phyloP scores from a whole-genome alignment of 2,329 filamentous ascomycete species.

The Exophiala bonariae region DNA sequence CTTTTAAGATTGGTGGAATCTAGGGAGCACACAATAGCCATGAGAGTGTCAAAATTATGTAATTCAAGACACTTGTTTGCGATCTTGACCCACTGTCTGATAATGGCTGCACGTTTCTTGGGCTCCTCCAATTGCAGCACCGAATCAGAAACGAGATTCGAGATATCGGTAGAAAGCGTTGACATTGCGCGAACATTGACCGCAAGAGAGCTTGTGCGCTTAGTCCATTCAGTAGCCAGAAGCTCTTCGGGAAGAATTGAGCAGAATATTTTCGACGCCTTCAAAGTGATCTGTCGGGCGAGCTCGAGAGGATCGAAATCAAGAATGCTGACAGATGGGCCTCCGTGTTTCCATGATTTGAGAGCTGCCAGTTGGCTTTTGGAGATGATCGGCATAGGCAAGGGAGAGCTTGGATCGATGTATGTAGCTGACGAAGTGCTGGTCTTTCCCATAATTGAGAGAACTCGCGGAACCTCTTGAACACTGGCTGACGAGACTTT shows the following conservation, averaged over 20 bases:
- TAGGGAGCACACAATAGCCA: slow-evolving; percentile 94
- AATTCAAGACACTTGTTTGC: slow-evolving; percentile 82
- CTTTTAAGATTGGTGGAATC: slow-evolving; percentile 90
- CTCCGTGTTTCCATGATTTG: slow-evolving; percentile 71
- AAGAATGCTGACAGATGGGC: slow-evolving; percentile 69
- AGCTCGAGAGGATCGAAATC: slow-evolving; percentile 92
- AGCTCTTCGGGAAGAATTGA: slow-evolving; percentile 90
- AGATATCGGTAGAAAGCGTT: slow-evolving; percentile 84
- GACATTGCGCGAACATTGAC: slow-evolving; percentile 95
- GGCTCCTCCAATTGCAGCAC: slow-evolving; percentile 85
- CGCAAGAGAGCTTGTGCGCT: slow-evolving; percentile 74
- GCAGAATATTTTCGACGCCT: slow-evolving; percentile 88
- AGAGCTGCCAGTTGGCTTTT: slow-evolving; percentile 76
- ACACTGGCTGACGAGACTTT: slow-evolving; percentile 74
- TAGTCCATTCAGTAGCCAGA: slow-evolving; percentile 89
- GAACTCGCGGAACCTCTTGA: slow-evolving; percentile 75
- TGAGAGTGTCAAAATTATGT: slow-evolving; percentile 93
- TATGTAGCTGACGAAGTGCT: slow-evolving; percentile 73
- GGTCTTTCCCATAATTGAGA: slow-evolving; percentile 86
- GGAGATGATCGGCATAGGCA: slow-evolving; percentile 69
- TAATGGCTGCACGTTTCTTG: slow-evolving; percentile 84
- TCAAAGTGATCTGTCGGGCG: slow-evolving; percentile 87
- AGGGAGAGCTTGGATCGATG: slow-evolving; percentile 67
- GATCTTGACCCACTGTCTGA: slow-evolving; percentile 99
- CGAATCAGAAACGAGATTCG: slow-evolving; percentile 88